Evolutionary conservation across 768 basidiomycete genomes (phyloP).

Genomic region (Pholiota microspora): DNA sequence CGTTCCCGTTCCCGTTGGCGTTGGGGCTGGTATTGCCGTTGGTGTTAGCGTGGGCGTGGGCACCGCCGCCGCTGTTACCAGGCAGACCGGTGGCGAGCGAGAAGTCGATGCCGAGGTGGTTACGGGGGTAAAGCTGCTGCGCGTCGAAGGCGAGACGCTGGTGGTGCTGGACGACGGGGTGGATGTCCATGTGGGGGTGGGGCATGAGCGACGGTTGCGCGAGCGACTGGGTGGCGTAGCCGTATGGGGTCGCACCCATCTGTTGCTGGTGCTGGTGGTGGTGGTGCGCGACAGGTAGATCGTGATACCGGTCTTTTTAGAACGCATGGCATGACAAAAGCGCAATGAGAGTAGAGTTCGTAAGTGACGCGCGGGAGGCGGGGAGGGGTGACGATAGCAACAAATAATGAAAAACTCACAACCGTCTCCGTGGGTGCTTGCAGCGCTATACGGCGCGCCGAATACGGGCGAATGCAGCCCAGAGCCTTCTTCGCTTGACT

Average conservation of each 20-base stretch:
- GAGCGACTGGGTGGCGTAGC: slow-evolving; percentile 43
- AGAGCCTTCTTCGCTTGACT: slow-evolving; percentile 75
- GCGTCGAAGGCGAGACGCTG: slow-evolving; percentile 35
- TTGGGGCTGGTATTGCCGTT: too few species aligned
- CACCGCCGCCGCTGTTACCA: too few species aligned
- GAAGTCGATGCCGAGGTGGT: slow-evolving; percentile 44
- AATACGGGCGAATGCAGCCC: slow-evolving; percentile 74
- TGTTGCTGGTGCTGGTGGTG: too few species aligned
- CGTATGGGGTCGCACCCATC: slow-evolving; percentile 52
- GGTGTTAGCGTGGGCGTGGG: too few species aligned
- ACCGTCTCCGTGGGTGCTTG: slow-evolving; percentile 48
- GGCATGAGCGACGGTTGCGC: slow-evolving; percentile 49
- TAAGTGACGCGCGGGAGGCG: too few species aligned
- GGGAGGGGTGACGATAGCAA: slow-evolving; percentile 45
- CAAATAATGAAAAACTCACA: slow-evolving; percentile 46
- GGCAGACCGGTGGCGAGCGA: too few species aligned
- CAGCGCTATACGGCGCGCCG: slow-evolving; percentile 44
- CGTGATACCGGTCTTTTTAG: slow-evolving; percentile 72
- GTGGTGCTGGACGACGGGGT: slow-evolving; percentile 33
- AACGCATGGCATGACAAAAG: too few species aligned
- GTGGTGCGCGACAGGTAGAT: too few species aligned
- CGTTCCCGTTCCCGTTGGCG: too few species aligned
- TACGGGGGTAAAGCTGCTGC: slow-evolving; percentile 44
- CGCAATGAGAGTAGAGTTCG: too few species aligned
- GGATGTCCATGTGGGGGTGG: slow-evolving; percentile 41